A percentile compares a stretch with the other conserved stretches of the same genome.
These are phyloP conservation scores for Claviceps africana DNA, from an alignment of 2,329 filamentous ascomycete genomes.

Conservation along the genomic window DNA sequence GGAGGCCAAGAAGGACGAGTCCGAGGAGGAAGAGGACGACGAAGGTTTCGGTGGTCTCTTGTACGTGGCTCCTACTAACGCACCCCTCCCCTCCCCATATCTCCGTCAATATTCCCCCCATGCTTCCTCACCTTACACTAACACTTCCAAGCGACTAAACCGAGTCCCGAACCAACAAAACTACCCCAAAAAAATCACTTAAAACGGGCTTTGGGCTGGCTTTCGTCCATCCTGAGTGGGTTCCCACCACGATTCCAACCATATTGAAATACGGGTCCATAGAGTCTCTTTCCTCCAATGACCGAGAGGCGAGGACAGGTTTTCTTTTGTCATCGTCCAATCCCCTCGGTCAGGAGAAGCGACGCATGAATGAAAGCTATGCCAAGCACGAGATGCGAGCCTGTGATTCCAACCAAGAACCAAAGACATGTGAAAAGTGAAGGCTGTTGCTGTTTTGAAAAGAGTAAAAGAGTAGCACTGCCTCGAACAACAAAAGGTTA, in stretches of 20 bases:
- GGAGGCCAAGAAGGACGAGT: conserved; percentile 51
- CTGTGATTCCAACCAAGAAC: not conserved
- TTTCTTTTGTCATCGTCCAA: not conserved
- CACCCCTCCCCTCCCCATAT: not conserved
- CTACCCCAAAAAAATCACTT: conserved; percentile 5
- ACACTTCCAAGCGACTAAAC: conserved; percentile 38
- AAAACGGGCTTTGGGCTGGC: conserved; percentile 21
- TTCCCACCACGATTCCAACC: conserved; percentile 25
- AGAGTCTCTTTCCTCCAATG: conserved; percentile 27
- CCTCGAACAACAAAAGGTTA: conserved; percentile 25
- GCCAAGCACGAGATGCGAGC: conserved; percentile 1
- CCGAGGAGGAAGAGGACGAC: conserved; percentile 55
- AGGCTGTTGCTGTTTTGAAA: not conserved
- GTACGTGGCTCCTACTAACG: conserved; percentile 23
- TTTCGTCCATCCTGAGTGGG: conserved; percentile 29
- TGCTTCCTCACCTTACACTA: conserved; percentile 19
- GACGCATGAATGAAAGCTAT: conserved; percentile 16
- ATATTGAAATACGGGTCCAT: conserved; percentile 28
- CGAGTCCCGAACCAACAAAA: conserved; percentile 15
- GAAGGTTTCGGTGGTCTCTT: conserved; percentile 73
- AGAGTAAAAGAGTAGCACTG: not conserved
- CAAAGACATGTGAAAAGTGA: not conserved
- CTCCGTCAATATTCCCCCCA: too few relatives aligned
- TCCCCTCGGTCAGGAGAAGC: conserved; percentile 6
- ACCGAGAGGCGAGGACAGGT: conserved; percentile 16